Evolutionary conservation across 2,329 filamentous ascomycete genomes (phyloP), one percentile per base, ranked within the genome.

Genomic region (Claviceps arundinis): DNA sequence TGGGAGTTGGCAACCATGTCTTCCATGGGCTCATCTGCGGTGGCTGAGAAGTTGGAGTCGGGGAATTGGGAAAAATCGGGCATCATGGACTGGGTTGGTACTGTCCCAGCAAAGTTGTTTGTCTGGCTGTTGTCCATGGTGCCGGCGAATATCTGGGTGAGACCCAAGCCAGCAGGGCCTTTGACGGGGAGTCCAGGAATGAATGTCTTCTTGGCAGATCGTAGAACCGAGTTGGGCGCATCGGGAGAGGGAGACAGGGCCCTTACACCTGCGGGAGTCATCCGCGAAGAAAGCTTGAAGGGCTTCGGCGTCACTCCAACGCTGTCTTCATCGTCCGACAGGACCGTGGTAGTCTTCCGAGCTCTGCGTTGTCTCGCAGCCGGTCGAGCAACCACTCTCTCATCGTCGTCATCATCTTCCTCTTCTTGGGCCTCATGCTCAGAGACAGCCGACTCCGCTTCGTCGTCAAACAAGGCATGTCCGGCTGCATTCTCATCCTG

Each of bases 101-200:
- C 64, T n/a, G 56, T 53, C 34, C 52, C 52, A 17, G 59, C 51
- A 26, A 19, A 42, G 16, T 30, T n/a, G 58, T 60, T 59, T 53
- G 61, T 57, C 59, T 80, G 76, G 58, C 75, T 80, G 16, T 19
- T 16, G 64, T 73, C 89, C 81, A 96, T 85, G 1, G 89, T 95
- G 13, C 88, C 88, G 5, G 86, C 87, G 63, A 95, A 96, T 56
- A 93, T 91, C 61, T 95, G 90, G 0, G 89, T 94, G 45, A 95
- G 74, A 9, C 88, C 86, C 43, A 95, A 70, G 2, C 81, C 81
- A 38, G 80, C 81, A 22, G 80, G 74, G 0, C 74, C 77, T 22
- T 74, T 67, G 4, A 83, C 73, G 2, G 82, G 78, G 19, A 88
- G 68, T 1, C 82, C 83, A 3, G 84, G 85, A 53, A 88, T 85